Conservation (phyloP, 78 protist species). For the Diacronema lutheri region DNA sequence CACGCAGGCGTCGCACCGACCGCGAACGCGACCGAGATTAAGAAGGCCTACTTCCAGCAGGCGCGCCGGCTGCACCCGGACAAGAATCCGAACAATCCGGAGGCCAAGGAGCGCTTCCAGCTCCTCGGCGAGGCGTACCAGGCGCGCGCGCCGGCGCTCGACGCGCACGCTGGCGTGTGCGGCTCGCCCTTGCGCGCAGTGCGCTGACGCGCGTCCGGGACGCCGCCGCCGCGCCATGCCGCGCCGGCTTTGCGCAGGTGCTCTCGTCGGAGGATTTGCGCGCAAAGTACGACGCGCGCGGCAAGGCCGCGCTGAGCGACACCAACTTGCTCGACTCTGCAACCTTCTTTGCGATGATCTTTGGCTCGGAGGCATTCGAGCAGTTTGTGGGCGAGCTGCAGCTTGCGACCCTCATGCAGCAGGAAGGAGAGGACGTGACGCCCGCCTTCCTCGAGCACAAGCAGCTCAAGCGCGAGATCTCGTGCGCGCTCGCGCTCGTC, state of each 20-base stretch:
- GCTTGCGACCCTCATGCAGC: neutral
- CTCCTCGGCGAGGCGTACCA: slow-evolving; percentile 22
- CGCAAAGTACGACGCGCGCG: slow-evolving; percentile 4
- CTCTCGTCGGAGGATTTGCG: neutral
- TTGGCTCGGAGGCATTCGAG: slow-evolving; percentile 13
- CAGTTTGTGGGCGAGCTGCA: slow-evolving; percentile 5
- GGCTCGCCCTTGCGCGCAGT: too few relatives aligned
- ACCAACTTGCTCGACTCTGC: neutral
- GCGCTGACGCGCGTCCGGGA: too few relatives aligned
- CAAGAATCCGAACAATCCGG: slow-evolving; percentile 21
- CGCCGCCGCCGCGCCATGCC: too few relatives aligned
- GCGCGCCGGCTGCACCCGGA: slow-evolving; percentile 51
- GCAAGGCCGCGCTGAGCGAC: neutral
- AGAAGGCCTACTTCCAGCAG: slow-evolving; percentile 26
- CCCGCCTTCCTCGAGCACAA: neutral
- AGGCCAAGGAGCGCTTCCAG: slow-evolving; percentile 10
- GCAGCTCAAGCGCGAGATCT: neutral
- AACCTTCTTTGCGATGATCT: neutral
- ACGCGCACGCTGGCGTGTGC: too few relatives aligned
- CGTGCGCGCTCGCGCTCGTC: neutral
- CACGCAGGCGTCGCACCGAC: slow-evolving; percentile 26
- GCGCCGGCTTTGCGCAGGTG: too few relatives aligned
- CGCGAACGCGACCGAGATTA: slow-evolving; percentile 32
- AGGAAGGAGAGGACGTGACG: neutral
- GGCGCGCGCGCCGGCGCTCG: too few relatives aligned